A percentile compares a stretch with the other conserved stretches of the same genome.
Evolutionary conservation across 208 protist species (phyloP).

Genomic region (Acanthamoeba healyi): DNA sequence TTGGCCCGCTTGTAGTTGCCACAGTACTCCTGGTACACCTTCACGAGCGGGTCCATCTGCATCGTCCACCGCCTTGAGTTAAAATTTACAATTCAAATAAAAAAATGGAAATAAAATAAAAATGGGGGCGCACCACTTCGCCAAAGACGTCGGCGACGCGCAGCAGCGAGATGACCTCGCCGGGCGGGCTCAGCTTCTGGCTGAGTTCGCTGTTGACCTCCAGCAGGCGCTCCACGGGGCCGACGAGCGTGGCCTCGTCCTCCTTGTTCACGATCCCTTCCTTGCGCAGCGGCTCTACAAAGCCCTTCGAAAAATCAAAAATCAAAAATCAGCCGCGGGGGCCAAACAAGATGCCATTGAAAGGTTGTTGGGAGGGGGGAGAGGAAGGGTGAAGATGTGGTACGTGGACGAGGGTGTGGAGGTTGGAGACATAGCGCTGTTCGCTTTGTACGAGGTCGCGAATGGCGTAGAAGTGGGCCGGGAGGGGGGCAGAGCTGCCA

Average conservation of each 20-base stretch:
- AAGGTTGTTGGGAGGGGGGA: too few species aligned
- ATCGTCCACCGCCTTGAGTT: neutral
- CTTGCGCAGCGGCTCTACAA: conserved; percentile 23
- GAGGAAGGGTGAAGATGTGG: neutral
- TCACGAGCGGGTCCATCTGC: neutral
- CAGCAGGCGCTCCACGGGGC: conserved; percentile 7
- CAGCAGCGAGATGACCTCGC: conserved; percentile 37
- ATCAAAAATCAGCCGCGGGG: neutral
- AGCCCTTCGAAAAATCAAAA: neutral
- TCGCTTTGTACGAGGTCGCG: conserved; percentile 36
- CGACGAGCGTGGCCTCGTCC: conserved; percentile 14
- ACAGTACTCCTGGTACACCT: conserved; percentile 10
- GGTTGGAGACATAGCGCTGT: conserved; percentile 26
- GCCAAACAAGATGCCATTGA: neutral
- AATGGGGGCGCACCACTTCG: neutral
- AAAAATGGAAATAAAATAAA: neutral
- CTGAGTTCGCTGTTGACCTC: neutral
- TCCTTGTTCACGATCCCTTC: neutral
- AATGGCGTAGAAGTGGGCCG: conserved; percentile 16
- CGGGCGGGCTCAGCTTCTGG: conserved; percentile 38
- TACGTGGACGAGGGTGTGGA: neutral
- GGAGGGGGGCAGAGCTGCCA: neutral
- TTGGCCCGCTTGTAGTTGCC: conserved; percentile 42
- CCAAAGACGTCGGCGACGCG: conserved; percentile 4
- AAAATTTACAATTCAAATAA: neutral